A percentile compares a stretch with the other conserved stretches of the same genome.
Evolutionary conservation across 2,329 filamentous ascomycete species (phyloP).

Genomic region (Colletotrichum lupini): DNA sequence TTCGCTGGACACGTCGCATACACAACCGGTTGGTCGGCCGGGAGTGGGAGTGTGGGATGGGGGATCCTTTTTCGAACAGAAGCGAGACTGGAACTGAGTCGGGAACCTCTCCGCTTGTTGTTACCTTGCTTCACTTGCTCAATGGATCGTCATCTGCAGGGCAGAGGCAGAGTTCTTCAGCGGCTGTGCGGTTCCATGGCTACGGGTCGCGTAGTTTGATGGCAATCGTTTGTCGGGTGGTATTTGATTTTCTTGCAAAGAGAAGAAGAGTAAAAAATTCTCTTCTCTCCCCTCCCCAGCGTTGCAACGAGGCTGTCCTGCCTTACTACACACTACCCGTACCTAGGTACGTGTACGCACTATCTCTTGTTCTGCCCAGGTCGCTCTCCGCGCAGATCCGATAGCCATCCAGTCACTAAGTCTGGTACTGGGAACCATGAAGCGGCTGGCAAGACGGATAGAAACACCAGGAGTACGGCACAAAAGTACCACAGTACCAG

Average conservation of each 20-base stretch:
- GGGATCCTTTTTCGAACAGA: background rate
- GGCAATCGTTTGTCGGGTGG: background rate
- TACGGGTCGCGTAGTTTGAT: background rate
- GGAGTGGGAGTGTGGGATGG: background rate
- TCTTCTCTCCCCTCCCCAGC: background rate
- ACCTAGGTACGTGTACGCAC: no score
- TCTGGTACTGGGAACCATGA: background rate
- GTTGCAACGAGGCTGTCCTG: constrained; percentile 9
- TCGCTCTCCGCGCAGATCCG: background rate
- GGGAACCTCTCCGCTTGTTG: background rate
- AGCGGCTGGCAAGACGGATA: background rate
- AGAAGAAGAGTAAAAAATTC: background rate
- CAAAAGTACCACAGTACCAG: background rate
- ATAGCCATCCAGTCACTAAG: background rate
- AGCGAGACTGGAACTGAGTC: background rate
- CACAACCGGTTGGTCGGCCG: background rate
- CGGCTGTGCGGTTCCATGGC: background rate
- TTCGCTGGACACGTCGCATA: constrained; percentile 11
- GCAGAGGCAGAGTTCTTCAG: background rate
- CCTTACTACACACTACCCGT: background rate
- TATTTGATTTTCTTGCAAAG: background rate
- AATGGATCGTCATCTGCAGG: background rate
- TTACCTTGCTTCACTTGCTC: background rate
- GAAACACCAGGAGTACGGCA: background rate
- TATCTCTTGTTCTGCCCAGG: background rate